phyloP scores from a whole-genome alignment of 805 yeast genomes.

The Clavispora santaluciae region DNA sequence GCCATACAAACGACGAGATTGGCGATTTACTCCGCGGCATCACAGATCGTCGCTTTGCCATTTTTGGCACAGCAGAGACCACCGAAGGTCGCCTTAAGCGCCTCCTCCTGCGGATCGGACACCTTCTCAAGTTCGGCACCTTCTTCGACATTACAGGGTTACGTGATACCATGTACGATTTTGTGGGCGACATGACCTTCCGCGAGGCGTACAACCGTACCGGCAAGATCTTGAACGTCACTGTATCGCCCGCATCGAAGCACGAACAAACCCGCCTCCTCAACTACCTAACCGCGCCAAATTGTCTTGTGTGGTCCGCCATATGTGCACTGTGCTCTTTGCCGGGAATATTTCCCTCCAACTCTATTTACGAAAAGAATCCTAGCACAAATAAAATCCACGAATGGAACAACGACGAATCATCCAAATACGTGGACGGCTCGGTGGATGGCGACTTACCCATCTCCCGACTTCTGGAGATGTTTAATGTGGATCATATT shows the following conservation, averaged over 20 bases:
- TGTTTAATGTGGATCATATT: slow-evolving; percentile 96
- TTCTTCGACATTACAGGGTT: slow-evolving; percentile 78
- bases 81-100: slow-evolving; percentile 52
- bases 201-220: slow-evolving; percentile 93
- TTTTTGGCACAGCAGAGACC: slow-evolving; percentile 46
- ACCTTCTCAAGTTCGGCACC: slow-evolving; percentile 79
- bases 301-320: slow-evolving; percentile 81
- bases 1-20: slow-evolving; percentile 71
- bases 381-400: slow-evolving; percentile 64
- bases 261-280: slow-evolving; percentile 88
- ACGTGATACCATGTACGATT: slow-evolving; percentile 64
- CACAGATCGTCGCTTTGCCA: slow-evolving; percentile 50
- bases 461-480: slow-evolving; percentile 81
- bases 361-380: slow-evolving; percentile 79
- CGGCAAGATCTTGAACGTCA: slow-evolving; percentile 86
- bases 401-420: slow-evolving; percentile 75
- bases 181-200: slow-evolving; percentile 87
- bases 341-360: slow-evolving; percentile 87
- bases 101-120: slow-evolving; percentile 35
- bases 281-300: slow-evolving; percentile 75
- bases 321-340: slow-evolving; percentile 92
- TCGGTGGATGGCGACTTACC: slow-evolving; percentile 95
- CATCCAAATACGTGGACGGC: slow-evolving; percentile 88
- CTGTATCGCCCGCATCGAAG: slow-evolving; percentile 86
- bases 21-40: slow-evolving; percentile 54